These are phyloP conservation scores for Lizanozyma gosingica DNA, from an alignment of 1,139 yeast genomes.

Conservation along the genomic window DNA sequence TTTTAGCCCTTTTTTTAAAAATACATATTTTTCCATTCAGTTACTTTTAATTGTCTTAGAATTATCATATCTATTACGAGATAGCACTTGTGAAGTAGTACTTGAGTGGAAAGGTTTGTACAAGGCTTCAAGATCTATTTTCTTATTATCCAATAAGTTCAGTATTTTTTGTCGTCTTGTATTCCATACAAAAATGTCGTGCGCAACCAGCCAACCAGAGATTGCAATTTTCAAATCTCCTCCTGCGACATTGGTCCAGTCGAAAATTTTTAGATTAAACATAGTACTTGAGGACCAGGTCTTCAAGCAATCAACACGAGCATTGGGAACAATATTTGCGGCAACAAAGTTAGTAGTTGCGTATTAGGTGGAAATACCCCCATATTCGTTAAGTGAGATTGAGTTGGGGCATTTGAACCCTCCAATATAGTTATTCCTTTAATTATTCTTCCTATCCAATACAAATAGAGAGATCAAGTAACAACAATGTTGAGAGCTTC, in stretches of 20 bases:
- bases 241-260: not conserved
- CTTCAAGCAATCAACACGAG: not conserved
- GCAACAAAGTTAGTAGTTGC: not conserved
- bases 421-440: not conserved
- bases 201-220: constrained; percentile 16
- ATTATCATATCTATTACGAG: no score
- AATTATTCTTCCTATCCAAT: not conserved
- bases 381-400: no score
- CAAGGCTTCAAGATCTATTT: no score
- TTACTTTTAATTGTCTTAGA: not conserved
- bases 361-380: no score
- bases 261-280: constrained; percentile 3
- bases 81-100: no score
- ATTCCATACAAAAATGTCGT: no score
- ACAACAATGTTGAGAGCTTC: constrained; percentile 22
- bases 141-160: no score
- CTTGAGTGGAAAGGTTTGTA: no score
- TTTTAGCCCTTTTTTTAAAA: no score
- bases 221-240: constrained; percentile 10
- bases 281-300: no score
- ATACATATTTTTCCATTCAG: not conserved
- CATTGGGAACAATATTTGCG: not conserved
- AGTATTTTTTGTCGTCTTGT: no score
- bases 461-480: not conserved
- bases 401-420: not conserved